Evolutionary conservation across 2,329 filamentous ascomycete genomes (phyloP), one percentile per base, ranked within the genome.

Genomic region (Coniochaeta hoffmannii): DNA sequence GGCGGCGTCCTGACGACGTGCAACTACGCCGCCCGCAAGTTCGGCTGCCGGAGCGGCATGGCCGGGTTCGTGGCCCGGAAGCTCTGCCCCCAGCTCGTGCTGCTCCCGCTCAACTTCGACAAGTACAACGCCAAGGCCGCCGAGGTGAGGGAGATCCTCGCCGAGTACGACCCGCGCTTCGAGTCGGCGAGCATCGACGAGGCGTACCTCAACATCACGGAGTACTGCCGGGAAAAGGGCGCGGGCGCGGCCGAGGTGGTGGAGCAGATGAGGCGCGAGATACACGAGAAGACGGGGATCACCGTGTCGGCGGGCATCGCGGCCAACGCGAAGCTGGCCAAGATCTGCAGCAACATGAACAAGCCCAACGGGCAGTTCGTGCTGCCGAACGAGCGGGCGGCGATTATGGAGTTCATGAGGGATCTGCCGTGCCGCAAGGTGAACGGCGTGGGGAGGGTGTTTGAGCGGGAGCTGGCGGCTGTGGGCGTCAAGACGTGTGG

Each of bases 161-260:
- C 83, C 11, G 79, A 87, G n/a, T 99, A 97, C 65, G 94, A 99
- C 65, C 83, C 90, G 0, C 80, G 89, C 1, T 99, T 96, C 62
- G 90, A 97, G 69, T 95, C 89, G 63, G 90, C 93, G 0, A 96
- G 91, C 66, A 92, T 96, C 60, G 94, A 99, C 63, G 94, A 99
- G 69, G 94, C 94, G 1, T 99, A 97, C 66, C 76, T 99, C 28
- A 97, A 99, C 64, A 89, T 99, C 57, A 97, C 94, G 0, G 76
- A 86, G 53, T 97, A 96, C 67, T 96, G 93, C 65, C 63, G 73
- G 11, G 80, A 84, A 32, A 85, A 92, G 59, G 66, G 80, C 11
- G 78, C 93, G 66, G 76, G 71, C 0, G 86, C 93, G 0, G 85
- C 87, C 49, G 86, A 90, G 30, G 89, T 79, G 0, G 88, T 97